Evolutionary conservation across 176 grass and related monocot species (phyloP), one percentile per base, ranked within the genome.

Genomic region (Triticum aestivum): DNA sequence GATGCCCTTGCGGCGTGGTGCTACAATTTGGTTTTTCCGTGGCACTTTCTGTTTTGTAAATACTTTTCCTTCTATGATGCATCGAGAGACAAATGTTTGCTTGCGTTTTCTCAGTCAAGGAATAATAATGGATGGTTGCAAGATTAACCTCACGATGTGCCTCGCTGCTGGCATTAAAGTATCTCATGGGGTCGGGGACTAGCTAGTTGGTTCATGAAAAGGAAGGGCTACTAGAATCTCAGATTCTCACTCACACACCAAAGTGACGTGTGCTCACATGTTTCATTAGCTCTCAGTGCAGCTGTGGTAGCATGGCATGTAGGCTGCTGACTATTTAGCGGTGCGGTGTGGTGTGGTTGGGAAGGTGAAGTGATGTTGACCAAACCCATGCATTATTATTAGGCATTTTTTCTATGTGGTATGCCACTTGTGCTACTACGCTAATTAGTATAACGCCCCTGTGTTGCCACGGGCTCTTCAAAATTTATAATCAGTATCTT

Each of bases 291-390:
- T 56, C 69, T 27, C 52, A 63, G 42, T 62, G 73, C n/a, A 29
- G 56, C 21, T 88, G 80, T 77, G 11, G 23, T 65, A 26, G 61
- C 77, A 20, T 62, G 34, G 73, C 68, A 72, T 65, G 24, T 26
- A 38, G 21, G 41, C 33, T 81, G 61, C 59, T 61, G 9, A 81
- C 49, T 52, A 17, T 9, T n/a, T 59, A 87, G 54, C 38, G 12
- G 45, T 65, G 42, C 11, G 15, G 66, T 37, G 66, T 4, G 67
- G 44, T 85, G 78, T 77, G 69, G 88, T 90, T 83, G 84, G 65
- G 88, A 86, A 83, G 84, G 84, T 65, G 79, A 54, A 71, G 32
- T 52, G 79, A 90, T 77, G 88, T 65, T 83, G 83, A 90, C 72
- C 63, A 63, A 90, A 78, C 69, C 45, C 26, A 45, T 63, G 30